phyloP scores from a whole-genome alignment of 345 rosid genomes.

The Eucalyptus marginata region DNA sequence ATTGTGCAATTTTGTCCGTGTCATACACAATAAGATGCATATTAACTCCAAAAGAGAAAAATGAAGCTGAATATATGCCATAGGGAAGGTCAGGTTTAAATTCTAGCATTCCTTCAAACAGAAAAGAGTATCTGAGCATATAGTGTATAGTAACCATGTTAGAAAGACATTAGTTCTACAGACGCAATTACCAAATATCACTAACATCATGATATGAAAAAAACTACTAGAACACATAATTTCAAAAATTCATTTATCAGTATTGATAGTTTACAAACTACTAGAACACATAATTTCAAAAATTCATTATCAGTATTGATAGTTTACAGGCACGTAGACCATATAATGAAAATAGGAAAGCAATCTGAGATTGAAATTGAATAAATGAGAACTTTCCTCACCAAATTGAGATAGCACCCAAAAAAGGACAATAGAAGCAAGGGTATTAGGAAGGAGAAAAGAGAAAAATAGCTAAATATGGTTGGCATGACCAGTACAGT shows the following conservation, averaged over 20 bases:
- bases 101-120: not conserved
- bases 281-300: not conserved
- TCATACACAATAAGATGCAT: not conserved
- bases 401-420: not conserved
- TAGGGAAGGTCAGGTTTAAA: not conserved
- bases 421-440: not conserved
- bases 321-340: not conserved
- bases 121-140: not conserved
- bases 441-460: not conserved
- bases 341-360: not conserved
- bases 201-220: not conserved
- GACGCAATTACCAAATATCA: not conserved
- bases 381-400: not conserved
- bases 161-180: not conserved
- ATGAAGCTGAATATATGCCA: not conserved
- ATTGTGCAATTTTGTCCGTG: not conserved
- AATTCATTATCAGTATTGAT: not conserved
- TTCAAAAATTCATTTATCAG: not conserved
- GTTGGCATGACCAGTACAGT: not conserved
- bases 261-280: not conserved
- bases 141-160: not conserved
- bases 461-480: not conserved
- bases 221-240: not conserved
- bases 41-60: not conserved
- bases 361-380: not conserved